Evolutionary conservation across 2,329 filamentous ascomycete species (phyloP).

Genomic region (Pyrenochaeta sp.): DNA sequence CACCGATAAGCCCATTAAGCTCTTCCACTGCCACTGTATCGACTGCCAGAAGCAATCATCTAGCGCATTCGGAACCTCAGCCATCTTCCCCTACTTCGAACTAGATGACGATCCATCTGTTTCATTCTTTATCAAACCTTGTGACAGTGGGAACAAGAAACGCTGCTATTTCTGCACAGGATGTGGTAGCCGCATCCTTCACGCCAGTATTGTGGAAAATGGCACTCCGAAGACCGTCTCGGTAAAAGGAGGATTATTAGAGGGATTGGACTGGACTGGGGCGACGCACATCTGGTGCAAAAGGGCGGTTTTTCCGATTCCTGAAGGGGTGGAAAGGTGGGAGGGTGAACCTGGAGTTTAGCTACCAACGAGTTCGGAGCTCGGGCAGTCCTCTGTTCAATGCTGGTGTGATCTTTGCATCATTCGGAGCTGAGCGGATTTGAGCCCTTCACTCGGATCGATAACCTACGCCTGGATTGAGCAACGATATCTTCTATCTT

Average conservation of each 20-base stretch:
- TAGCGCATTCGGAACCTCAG: constrained; percentile 73
- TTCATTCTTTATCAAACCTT: constrained; percentile 25
- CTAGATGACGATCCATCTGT: constrained; percentile 56
- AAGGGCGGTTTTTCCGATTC: constrained; percentile 73
- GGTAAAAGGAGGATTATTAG: constrained; percentile 73
- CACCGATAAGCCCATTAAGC: constrained; percentile 64
- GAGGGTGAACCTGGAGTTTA: constrained; percentile 58
- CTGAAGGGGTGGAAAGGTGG: constrained; percentile 67
- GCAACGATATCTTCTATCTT: not conserved
- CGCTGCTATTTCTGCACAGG: constrained; percentile 53
- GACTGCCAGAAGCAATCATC: constrained; percentile 72
- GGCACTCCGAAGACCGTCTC: constrained; percentile 54
- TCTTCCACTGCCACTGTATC: constrained; percentile 76
- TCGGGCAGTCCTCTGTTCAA: not conserved
- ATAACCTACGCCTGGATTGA: not conserved
- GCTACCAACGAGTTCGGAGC: not conserved
- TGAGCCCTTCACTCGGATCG: not conserved
- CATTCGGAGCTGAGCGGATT: not conserved
- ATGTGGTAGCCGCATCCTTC: constrained; percentile 72
- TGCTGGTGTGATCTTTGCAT: not conserved
- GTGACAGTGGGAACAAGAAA: constrained; percentile 33
- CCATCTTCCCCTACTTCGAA: constrained; percentile 73
- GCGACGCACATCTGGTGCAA: constrained; percentile 73
- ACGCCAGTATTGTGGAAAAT: constrained; percentile 60
- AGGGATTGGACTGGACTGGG: constrained; percentile 57